phyloP scores from a whole-genome alignment of 1,284 basidiomycete species.

The Cutaneotrichosporon cutaneum region DNA sequence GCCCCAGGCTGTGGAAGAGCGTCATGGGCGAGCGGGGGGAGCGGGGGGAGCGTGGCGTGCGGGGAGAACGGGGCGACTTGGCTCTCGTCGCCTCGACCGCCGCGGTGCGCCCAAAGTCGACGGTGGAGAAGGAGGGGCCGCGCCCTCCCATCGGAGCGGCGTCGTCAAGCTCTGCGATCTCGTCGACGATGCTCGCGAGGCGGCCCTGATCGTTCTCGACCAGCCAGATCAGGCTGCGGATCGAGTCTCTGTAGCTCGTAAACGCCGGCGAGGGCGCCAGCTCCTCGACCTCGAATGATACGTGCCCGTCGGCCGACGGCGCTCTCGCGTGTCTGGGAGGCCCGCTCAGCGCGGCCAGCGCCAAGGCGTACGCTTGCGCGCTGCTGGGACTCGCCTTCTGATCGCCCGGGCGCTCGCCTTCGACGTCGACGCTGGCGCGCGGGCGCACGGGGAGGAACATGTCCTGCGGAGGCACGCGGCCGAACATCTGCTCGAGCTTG shows the following conservation, averaged over 20 bases:
- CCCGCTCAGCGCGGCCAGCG: background rate
- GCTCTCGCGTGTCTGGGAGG: background rate
- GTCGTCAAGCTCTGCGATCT: conserved; percentile 33
- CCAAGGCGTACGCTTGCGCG: background rate
- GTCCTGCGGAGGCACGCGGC: conserved; percentile 31
- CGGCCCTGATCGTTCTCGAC: conserved; percentile 35
- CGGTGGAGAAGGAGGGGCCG: background rate
- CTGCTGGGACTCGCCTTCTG: background rate
- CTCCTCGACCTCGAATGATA: background rate
- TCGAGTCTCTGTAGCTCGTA: conserved; percentile 30
- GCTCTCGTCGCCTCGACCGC: background rate
- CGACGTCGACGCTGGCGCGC: background rate
- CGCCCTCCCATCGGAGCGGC: background rate
- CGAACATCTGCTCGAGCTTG: conserved; percentile 42
- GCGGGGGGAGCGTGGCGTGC: background rate
- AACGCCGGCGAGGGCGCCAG: conserved; percentile 3
- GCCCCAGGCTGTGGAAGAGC: too few relatives aligned
- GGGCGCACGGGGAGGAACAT: conserved; percentile 22
- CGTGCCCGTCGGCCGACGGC: background rate
- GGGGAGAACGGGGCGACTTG: background rate
- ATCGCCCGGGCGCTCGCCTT: background rate
- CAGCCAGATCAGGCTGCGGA: conserved; percentile 35
- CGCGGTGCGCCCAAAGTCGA: background rate
- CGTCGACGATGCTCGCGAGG: conserved; percentile 35
- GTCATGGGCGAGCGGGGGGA: background rate